Evolutionary conservation across 2,329 filamentous ascomycete genomes (phyloP).

Genomic region (Neofusicoccum cordaticola): DNA sequence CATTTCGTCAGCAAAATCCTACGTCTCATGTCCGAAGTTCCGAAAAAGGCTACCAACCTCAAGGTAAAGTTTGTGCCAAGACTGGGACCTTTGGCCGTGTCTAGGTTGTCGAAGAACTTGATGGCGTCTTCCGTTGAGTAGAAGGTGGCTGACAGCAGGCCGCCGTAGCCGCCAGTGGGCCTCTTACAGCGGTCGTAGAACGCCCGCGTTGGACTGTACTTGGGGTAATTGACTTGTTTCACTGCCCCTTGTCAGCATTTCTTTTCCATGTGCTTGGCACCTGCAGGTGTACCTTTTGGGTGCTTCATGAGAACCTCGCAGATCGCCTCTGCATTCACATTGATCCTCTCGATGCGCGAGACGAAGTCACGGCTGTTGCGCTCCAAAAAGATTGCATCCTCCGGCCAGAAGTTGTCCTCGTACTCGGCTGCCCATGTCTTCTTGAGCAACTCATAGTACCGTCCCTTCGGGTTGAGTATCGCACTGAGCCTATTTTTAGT

Average conservation of each 20-base stretch:
- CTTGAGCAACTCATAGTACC: conserved; percentile 70
- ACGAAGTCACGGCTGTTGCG: conserved; percentile 93
- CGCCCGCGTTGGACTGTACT: conserved; percentile 64
- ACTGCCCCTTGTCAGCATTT: conserved; percentile 44
- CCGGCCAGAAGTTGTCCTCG: conserved; percentile 90
- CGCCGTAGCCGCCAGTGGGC: conserved; percentile 79
- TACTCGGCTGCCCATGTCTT: conserved; percentile 62
- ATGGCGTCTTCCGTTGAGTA: conserved; percentile 66
- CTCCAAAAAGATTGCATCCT: conserved; percentile 93
- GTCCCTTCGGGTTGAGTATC: conserved; percentile 64
- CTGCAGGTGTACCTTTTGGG: conserved; percentile 43
- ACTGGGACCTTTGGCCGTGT: conserved; percentile 90
- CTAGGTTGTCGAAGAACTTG: conserved; percentile 79
- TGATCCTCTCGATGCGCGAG: conserved; percentile 77
- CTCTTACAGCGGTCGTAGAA: conserved; percentile 79
- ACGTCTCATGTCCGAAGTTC: background rate
- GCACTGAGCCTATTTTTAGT: conserved; percentile 36
- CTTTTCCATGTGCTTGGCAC: background rate
- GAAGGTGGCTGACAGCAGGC: conserved; percentile 82
- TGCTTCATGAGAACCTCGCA: conserved; percentile 66
- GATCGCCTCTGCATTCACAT: conserved; percentile 79
- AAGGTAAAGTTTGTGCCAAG: conserved; percentile 96
- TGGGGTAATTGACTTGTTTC: conserved; percentile 83
- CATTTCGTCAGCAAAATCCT: conserved; percentile 16
- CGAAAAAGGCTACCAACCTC: conserved; percentile 40